Conservation (phyloP, 768 basidiomycete species). For the Collybiopsis confluens region DNA sequence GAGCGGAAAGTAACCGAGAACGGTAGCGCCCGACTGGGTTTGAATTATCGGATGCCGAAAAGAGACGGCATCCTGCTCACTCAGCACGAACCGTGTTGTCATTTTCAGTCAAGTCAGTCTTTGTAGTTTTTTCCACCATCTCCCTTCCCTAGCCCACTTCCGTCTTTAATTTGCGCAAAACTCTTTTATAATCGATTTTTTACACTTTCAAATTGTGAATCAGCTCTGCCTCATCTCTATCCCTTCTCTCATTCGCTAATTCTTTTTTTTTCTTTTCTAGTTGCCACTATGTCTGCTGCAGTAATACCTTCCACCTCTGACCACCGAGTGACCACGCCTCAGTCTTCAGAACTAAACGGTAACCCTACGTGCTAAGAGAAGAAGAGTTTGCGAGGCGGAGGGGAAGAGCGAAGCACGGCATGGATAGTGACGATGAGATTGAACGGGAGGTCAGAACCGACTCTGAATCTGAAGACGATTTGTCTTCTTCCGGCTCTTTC, state of each 20-base stretch:
- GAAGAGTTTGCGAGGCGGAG: conserved; percentile 52
- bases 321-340: conserved; percentile 22
- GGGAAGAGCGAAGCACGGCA: conserved; percentile 52
- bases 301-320: conserved; percentile 29
- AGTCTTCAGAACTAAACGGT: conserved; percentile 14
- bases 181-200: conserved; percentile 32
- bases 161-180: conserved; percentile 20
- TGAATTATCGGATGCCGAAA: conserved; percentile 16
- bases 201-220: too few relatives aligned
- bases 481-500: conserved; percentile 54
- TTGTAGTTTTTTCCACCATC: conserved; percentile 13
- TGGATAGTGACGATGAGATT: conserved; percentile 77
- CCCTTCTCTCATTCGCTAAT: too few relatives aligned
- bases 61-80: neutral
- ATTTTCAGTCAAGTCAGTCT: conserved; percentile 12
- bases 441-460: conserved; percentile 68
- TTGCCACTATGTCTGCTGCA: conserved; percentile 42
- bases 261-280: conserved; percentile 18
- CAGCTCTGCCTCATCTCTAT: too few relatives aligned
- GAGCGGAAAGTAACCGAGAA: conserved; percentile 5
- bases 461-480: conserved; percentile 61
- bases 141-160: conserved; percentile 3
- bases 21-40: conserved; percentile 1
- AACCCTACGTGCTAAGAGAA: conserved; percentile 8
- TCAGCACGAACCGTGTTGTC: neutral